Base-by-base conservation (phyloP, 495 filamentous ascomycete species). In the Astrothelium subdiscretum region DNA sequence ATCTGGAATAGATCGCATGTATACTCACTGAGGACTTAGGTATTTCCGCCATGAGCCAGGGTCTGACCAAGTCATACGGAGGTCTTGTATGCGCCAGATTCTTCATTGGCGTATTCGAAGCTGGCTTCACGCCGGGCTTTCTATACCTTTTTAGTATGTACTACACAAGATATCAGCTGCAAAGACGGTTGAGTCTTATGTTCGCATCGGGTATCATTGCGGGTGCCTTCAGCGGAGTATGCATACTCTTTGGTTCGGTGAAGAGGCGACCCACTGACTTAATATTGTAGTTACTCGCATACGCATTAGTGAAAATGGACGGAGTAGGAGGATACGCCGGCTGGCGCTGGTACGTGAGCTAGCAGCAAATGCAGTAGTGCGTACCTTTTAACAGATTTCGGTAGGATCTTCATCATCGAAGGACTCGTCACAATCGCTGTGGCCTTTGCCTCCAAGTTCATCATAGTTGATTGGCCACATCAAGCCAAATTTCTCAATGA, bases 151-250 rank as follows among this genome's bases (percentile, higher is more conserved):
- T 77, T 24, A 79, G 78, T 11, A 82, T 82, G 77, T 88, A 83
- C 68, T 89, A 88, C 68, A 79, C 77, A 26, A 79, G 84, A 29
- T 75, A 81, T 62, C 83, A 90, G 66, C 73, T 83, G 44, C 83
- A 83, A 68, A 75, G 79, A 69, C 76, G 85, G 59, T 72, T 84
- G 59, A 82, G 77, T 58, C 66, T 84, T 3, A 85, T 83, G 72
- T 86, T 83, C 73, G 79, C 77, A 42, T 78, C 82, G 0, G 75
- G 77, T 15, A 80, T 83, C 65, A 58, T 85, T 11, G 81, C 81
- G 18, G 84, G 85, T 31, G 81, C 81, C 22, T 82, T 87, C 67
- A 81, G 84, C 44, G 83, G 84, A 68, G 71, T 72, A 54, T 26
- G 48, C 3, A 48, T 8, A 54, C 48, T 54, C 24, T 29, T 3